A percentile compares a stretch with the other conserved stretches of the same genome.
Conservation (phyloP, 805 yeast species). For the Ogataea henricii region DNA sequence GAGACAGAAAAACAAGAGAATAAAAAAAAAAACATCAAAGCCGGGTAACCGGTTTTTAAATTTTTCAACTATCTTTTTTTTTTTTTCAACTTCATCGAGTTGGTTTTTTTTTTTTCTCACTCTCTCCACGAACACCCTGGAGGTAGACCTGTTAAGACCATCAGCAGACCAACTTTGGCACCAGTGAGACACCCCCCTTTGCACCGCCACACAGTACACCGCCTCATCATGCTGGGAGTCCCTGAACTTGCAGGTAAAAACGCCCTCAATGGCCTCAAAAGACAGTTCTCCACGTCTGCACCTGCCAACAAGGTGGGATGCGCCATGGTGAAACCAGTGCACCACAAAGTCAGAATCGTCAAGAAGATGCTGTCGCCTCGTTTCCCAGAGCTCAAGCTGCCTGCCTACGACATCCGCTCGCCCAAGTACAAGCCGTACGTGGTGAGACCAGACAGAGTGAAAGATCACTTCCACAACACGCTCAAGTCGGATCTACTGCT, state of each 20-base stretch:
- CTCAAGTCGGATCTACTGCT: slow-evolving; percentile 76
- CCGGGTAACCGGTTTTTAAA: neutral
- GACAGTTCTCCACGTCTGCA: slow-evolving; percentile 33
- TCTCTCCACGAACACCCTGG: too few relatives aligned
- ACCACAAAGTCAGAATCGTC: slow-evolving; percentile 77
- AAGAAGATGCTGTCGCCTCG: slow-evolving; percentile 76
- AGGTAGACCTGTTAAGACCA: too few relatives aligned
- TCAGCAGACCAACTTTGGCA: neutral
- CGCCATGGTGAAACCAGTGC: slow-evolving; percentile 87
- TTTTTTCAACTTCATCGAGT: neutral
- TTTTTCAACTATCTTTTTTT: neutral
- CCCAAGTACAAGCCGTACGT: slow-evolving; percentile 74
- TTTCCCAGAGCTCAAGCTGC: slow-evolving; percentile 64
- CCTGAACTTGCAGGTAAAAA: neutral
- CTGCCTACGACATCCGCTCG: slow-evolving; percentile 75
- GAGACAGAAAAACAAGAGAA: too few relatives aligned
- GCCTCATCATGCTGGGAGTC: slow-evolving; percentile 1
- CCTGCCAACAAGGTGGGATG: slow-evolving; percentile 51
- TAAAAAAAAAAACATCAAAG: neutral
- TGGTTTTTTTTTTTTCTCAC: neutral
- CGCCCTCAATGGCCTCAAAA: neutral
- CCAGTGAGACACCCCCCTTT: neutral
- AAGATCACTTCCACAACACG: slow-evolving; percentile 74
- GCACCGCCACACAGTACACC: neutral
- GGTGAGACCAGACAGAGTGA: slow-evolving; percentile 77